phyloP scores from a whole-genome alignment of 345 rosid species.

The Viola odorata region DNA sequence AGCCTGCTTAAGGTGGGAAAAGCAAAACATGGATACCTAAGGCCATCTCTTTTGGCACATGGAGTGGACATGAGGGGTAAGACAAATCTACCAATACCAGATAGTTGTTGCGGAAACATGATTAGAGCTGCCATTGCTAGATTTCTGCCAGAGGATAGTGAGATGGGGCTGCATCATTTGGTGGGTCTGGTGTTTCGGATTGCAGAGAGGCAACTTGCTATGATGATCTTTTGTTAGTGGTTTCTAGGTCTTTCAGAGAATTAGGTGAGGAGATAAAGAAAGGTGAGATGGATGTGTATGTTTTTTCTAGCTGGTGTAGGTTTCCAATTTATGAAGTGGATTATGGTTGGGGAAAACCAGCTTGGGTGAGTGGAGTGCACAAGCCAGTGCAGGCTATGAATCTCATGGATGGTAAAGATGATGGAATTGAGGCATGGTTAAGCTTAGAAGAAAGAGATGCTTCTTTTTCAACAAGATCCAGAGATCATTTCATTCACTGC shows the following conservation, averaged over 20 bases:
- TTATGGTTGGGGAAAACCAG: conserved; percentile 61
- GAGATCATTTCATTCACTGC: conserved; percentile 22
- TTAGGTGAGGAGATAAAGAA: not conserved
- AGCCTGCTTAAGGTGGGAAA: conserved; percentile 8
- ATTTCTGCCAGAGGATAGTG: not conserved
- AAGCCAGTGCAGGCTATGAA: conserved; percentile 8
- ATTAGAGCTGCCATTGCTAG: not conserved
- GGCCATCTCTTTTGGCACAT: conserved; percentile 7
- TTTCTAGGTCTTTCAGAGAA: not conserved
- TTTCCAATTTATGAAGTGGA: conserved; percentile 40
- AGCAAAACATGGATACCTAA: conserved; percentile 5
- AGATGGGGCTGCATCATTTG: conserved; percentile 13
- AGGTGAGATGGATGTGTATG: conserved; percentile 18
- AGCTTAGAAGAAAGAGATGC: conserved; percentile 23
- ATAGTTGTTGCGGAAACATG: not conserved
- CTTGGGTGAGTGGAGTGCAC: conserved; percentile 24
- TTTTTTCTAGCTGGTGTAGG: conserved; percentile 30
- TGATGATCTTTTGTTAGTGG: conserved; percentile 2
- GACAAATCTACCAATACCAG: conserved; percentile 11
- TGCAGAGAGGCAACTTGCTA: not conserved
- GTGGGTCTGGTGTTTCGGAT: conserved; percentile 6
- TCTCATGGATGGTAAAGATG: conserved; percentile 15
- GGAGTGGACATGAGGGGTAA: conserved; percentile 8
- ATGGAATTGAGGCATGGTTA: conserved; percentile 28
- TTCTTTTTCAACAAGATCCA: conserved; percentile 10